Conservation (phyloP, 2,329 filamentous ascomycete species). For the Xylariomycetidae sp. region DNA sequence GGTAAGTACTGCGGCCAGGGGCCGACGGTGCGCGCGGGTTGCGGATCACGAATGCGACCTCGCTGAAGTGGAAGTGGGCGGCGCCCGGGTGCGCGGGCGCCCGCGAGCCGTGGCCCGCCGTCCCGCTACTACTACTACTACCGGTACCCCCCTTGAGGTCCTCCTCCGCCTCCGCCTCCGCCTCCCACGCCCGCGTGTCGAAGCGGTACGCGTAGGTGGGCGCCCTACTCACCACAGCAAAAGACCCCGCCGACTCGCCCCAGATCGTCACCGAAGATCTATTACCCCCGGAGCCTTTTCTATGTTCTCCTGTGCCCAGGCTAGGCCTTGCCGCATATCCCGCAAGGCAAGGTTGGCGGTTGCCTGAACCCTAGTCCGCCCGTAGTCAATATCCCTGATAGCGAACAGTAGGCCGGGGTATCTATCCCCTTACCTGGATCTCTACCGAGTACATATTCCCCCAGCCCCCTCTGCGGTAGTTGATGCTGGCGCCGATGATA, state of each 20-base stretch:
- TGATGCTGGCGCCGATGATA: constrained; percentile 41
- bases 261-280: constrained; percentile 23
- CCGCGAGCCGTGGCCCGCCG: constrained; percentile 9
- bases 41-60: constrained; percentile 34
- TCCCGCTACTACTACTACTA: constrained; percentile 11
- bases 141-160: too few relatives aligned
- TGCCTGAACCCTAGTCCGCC: constrained; percentile 18
- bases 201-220: constrained; percentile 57
- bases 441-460: constrained; percentile 24
- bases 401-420: too few relatives aligned
- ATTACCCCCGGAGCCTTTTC: constrained; percentile 21
- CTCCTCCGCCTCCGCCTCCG: constrained; percentile 1
- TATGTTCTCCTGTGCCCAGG: constrained; percentile 26
- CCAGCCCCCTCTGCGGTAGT: constrained; percentile 34
- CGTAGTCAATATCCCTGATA: constrained; percentile 3
- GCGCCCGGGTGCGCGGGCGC: constrained; percentile 27
- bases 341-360: constrained; percentile 21
- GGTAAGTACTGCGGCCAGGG: constrained; percentile 20
- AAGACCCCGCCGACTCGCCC: constrained; percentile 26
- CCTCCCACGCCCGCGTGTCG: constrained; percentile 37
- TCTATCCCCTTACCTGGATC: constrained; percentile 17
- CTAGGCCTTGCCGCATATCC: constrained; percentile 22
- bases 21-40: constrained; percentile 18
- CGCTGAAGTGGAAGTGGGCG: constrained; percentile 37
- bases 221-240: constrained; percentile 24